Conservation (phyloP, 495 filamentous ascomycete genomes). For the Cladorrhinum samala region DNA sequence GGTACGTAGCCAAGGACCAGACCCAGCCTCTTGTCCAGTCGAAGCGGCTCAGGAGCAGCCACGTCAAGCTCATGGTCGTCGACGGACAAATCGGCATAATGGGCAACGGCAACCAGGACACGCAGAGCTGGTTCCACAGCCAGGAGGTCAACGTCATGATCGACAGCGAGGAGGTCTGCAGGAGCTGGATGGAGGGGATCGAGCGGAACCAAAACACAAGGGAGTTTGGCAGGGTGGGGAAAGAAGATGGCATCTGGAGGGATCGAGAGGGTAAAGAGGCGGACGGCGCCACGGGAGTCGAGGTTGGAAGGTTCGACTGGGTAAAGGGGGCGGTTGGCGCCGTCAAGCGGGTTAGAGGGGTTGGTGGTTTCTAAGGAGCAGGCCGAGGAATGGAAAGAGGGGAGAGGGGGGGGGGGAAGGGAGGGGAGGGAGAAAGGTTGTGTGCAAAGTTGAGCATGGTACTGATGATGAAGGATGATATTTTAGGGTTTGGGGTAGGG, state of each 20-base stretch:
- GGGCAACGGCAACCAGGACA: constrained; percentile 74
- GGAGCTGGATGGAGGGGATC: constrained; percentile 55
- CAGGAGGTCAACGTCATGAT: constrained; percentile 73
- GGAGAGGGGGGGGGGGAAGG: neutral
- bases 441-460: too few species aligned
- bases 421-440: too few species aligned
- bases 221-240: constrained; percentile 51
- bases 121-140: constrained; percentile 72
- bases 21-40: constrained; percentile 54
- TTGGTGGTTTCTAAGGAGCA: constrained; percentile 48
- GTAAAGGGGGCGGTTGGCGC: constrained; percentile 56
- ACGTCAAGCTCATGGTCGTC: constrained; percentile 70
- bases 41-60: constrained; percentile 59
- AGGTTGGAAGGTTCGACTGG: constrained; percentile 56
- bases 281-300: constrained; percentile 52
- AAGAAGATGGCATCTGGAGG: constrained; percentile 55
- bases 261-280: constrained; percentile 51
- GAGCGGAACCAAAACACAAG: constrained; percentile 65
- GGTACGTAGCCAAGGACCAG: constrained; percentile 71
- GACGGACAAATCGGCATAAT: constrained; percentile 62
- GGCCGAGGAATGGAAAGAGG: neutral
- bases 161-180: constrained; percentile 55
- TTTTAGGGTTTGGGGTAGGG: neutral
- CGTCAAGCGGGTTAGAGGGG: constrained; percentile 55
- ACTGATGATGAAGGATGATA: too few species aligned